A percentile compares a stretch with the other conserved stretches of the same genome.
These are phyloP conservation scores for Sporothrix sp. DNA, from an alignment of 2,329 filamentous ascomycete genomes.

Conservation along the genomic window DNA sequence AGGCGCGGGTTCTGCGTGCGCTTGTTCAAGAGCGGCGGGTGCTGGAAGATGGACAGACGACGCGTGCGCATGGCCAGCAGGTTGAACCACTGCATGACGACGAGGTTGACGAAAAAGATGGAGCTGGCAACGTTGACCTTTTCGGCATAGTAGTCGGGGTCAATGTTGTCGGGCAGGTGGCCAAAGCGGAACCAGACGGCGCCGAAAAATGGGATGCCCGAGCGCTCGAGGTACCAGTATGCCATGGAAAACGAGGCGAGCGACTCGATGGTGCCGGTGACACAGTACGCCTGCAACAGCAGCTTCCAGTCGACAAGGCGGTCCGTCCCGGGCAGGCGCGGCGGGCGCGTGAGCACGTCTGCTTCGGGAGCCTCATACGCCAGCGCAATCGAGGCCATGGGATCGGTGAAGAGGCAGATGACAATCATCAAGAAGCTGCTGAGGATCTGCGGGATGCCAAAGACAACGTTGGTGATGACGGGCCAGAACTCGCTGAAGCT, in stretches of 20 bases:
- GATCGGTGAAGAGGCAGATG: constrained; percentile 68
- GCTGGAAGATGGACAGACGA: constrained; percentile 58
- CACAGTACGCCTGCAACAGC: constrained; percentile 61
- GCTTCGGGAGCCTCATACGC: constrained; percentile 71
- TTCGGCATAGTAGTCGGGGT: constrained; percentile 42
- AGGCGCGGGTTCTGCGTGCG: constrained; percentile 57
- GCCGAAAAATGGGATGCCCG: constrained; percentile 51
- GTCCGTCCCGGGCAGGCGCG: constrained; percentile 58
- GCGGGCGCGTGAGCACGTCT: constrained; percentile 60
- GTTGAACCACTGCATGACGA: constrained; percentile 77
- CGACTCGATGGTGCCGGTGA: constrained; percentile 57
- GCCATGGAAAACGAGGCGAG: constrained; percentile 52
- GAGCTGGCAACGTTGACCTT: constrained; percentile 56
- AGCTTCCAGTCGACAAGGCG: constrained; percentile 65
- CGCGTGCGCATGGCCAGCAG: constrained; percentile 59
- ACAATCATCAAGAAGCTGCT: constrained; percentile 65
- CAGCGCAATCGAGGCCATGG: constrained; percentile 59
- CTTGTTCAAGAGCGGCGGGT: constrained; percentile 57
- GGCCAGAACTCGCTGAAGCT: constrained; percentile 70
- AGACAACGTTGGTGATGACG: constrained; percentile 61
- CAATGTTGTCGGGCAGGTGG: constrained; percentile 37
- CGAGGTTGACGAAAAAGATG: constrained; percentile 71
- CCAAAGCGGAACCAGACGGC: constrained; percentile 59
- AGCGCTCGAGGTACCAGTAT: constrained; percentile 54
- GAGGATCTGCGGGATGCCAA: constrained; percentile 64